Conservation (phyloP, 176 grass and related monocot species). For the Phoenix dactylifera region DNA sequence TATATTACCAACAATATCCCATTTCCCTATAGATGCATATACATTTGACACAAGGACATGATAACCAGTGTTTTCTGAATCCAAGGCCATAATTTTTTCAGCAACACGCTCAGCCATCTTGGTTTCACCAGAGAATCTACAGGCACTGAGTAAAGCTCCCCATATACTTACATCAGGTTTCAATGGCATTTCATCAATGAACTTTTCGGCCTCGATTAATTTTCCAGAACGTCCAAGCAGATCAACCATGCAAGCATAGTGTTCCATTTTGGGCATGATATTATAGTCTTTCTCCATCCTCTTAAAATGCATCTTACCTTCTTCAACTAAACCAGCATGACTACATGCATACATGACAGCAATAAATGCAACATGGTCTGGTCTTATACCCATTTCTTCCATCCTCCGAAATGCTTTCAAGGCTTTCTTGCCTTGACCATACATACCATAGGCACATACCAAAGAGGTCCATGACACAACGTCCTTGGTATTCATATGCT, state of each 20-base stretch:
- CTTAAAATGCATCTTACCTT: slow-evolving; percentile 3
- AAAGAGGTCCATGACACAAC: neutral
- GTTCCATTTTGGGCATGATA: neutral
- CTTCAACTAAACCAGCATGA: slow-evolving; percentile 5
- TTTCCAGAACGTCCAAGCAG: slow-evolving; percentile 2
- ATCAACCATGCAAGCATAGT: slow-evolving; percentile 5
- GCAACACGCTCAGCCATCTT: neutral
- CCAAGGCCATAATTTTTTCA: neutral
- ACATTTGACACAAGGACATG: slow-evolving; percentile 1
- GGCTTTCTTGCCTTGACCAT: slow-evolving; percentile 2
- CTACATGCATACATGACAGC: slow-evolving; percentile 4
- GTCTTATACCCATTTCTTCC: neutral
- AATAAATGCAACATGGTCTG: slow-evolving; percentile 1
- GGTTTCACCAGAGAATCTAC: neutral
- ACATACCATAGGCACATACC: slow-evolving; percentile 3
- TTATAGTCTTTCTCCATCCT: slow-evolving; percentile 3
- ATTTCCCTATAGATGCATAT: slow-evolving; percentile 1
- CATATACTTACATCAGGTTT: slow-evolving; percentile 3
- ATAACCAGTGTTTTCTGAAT: neutral
- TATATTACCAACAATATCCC: slow-evolving; percentile 5
- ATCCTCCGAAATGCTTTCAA: neutral
- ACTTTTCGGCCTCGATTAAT: neutral
- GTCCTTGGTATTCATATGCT: slow-evolving; percentile 1
- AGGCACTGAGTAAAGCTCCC: slow-evolving; percentile 7
- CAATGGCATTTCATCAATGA: slow-evolving; percentile 4